Evolutionary conservation across 495 filamentous ascomycete genomes (phyloP).

Genomic region (Daldinia grandis): DNA sequence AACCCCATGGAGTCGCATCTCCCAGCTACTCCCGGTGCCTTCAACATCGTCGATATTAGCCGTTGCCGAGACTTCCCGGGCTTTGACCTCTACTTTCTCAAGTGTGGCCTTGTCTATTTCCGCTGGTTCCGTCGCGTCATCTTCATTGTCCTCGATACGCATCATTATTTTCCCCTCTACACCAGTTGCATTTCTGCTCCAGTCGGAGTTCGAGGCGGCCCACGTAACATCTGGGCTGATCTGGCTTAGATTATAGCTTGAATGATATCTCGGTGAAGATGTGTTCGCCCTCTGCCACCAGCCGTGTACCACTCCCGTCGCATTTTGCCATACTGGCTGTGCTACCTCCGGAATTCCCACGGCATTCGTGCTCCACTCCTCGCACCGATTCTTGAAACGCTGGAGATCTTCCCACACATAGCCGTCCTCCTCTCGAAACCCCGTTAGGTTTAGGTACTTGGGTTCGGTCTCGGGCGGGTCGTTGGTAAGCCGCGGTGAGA

Average conservation of each 20-base stretch:
- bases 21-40: constrained; percentile 73
- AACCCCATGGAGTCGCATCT: constrained; percentile 78
- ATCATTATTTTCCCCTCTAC: constrained; percentile 60
- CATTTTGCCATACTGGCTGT: constrained; percentile 75
- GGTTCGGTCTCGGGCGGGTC: constrained; percentile 37
- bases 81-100: constrained; percentile 42
- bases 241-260: constrained; percentile 57
- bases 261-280: constrained; percentile 44
- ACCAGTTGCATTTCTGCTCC: constrained; percentile 74
- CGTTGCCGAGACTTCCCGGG: constrained; percentile 69
- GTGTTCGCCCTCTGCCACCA: constrained; percentile 73
- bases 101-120: constrained; percentile 38
- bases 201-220: constrained; percentile 57
- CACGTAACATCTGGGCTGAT: constrained; percentile 55
- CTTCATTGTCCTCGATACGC: constrained; percentile 61
- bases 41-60: constrained; percentile 75
- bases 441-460: constrained; percentile 78
- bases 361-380: constrained; percentile 55
- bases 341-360: constrained; percentile 50
- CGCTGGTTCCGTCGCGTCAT: constrained; percentile 38
- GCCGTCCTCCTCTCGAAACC: constrained; percentile 74
- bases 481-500: constrained; percentile 58
- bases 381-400: constrained; percentile 55
- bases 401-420: constrained; percentile 75
- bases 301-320: constrained; percentile 78